Base-by-base conservation (phyloP, 2,329 filamentous ascomycete genomes). In the Ilyonectria robusta region DNA sequence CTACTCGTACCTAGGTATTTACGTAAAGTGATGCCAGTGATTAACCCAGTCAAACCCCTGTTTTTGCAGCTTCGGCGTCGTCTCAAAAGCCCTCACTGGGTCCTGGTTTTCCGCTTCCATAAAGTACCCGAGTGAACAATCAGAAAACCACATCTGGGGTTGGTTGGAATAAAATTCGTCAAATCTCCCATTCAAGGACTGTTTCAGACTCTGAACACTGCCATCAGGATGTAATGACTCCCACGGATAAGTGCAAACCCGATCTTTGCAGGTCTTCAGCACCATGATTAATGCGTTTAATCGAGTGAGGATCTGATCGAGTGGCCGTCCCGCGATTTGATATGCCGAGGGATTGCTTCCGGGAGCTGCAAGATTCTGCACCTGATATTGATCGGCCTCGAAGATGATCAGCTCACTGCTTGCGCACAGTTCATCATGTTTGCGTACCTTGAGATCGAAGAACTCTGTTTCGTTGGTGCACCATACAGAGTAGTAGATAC, bases 401-500 rank as follows among this genome's bases (percentile, higher is more conserved):
- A 15, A 1, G 19, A n/a, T 21, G 17, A 23, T 59, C 26, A 17
- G 26, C 8, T 19, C 7, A 58, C 5, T 2, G 29, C 4, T 23
- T 23, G 23, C 4, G 23, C 10, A 7, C 4, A 42, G 17, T 15
- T n/a, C 15, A 7, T 15, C 4, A 33, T 1, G 15, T 19, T 2
- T 6, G 63, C 80, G 63, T 75, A 86, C 87, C 59, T 81, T 84
- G 23, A 90, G 70, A 19, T 88, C 81, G 69, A 86, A 88, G 2
- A 85, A 78, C 66, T 87, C 83, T 21, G 83, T 80, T 66, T 76
- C 73, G 47, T 84, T 83, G 3, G 79, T 85, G 72, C 86, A 88
- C 86, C 86, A 88, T 1, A 88, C 85, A 0, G 84, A 84, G 66
- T 89, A 90, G 68, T 86, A 85, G 3, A 89, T 71, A 65, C 82